These are phyloP conservation scores for Leucoagaricus sp. DNA, from an alignment of 1,284 basidiomycete genomes.

Conservation along the genomic window DNA sequence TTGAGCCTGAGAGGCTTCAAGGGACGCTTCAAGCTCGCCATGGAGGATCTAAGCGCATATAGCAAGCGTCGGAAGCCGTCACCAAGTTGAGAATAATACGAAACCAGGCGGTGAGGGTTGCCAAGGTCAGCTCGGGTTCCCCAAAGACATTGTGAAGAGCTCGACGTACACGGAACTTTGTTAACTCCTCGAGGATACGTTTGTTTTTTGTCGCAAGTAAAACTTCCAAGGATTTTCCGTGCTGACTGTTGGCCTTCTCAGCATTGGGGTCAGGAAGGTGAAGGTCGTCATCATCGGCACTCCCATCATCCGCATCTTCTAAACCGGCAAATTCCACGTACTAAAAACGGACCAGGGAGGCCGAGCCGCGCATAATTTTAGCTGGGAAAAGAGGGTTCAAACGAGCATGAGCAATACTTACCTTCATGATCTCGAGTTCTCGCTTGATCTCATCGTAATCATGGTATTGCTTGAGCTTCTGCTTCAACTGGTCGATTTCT, in stretches of 20 bases:
- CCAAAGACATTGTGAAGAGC: constrained; percentile 1
- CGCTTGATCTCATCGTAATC: constrained; percentile 97
- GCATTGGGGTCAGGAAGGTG: constrained; percentile 87
- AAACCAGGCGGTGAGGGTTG: constrained; percentile 2
- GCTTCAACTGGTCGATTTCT: constrained; percentile 70
- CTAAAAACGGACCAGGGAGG: constrained; percentile 42
- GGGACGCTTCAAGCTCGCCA: constrained; percentile 73
- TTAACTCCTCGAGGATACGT: constrained; percentile 91
- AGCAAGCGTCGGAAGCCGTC: not conserved
- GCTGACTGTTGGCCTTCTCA: constrained; percentile 73
- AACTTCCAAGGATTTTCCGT: constrained; percentile 84
- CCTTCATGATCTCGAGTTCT: constrained; percentile 97
- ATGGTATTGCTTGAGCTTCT: constrained; percentile 68
- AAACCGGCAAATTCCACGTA: constrained; percentile 92
- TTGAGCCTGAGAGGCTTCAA: constrained; percentile 60
- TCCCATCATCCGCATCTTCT: constrained; percentile 60
- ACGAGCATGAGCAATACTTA: constrained; percentile 31
- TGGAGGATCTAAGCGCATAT: constrained; percentile 67
- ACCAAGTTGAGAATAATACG: not conserved
- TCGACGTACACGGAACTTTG: constrained; percentile 76
- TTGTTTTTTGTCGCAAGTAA: constrained; percentile 94
- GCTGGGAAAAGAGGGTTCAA: not conserved
- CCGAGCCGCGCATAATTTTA: not conserved
- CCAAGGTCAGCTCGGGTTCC: not conserved
- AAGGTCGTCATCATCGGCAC: constrained; percentile 55